A percentile compares a stretch with the other conserved stretches of the same genome.
Evolutionary conservation across 345 rosid genomes (phyloP).

Genomic region (Mallotus nudiflorus): DNA sequence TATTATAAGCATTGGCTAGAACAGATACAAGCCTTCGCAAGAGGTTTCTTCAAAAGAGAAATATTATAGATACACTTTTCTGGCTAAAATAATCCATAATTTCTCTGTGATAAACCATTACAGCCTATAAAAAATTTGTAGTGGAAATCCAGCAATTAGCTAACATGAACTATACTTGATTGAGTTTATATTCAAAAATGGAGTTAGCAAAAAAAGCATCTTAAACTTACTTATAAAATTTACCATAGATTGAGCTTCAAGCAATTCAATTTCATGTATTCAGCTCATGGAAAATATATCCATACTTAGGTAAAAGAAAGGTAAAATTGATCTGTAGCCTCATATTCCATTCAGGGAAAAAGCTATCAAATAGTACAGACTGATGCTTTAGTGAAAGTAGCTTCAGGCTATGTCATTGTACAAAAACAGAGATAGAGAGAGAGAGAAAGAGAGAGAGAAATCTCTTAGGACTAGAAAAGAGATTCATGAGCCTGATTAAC

Average conservation of each 20-base stretch:
- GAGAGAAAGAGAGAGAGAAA: background rate
- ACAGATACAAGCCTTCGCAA: slow-evolving; percentile 77
- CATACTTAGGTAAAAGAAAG: background rate
- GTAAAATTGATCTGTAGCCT: background rate
- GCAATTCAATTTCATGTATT: background rate
- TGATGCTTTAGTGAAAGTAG: background rate
- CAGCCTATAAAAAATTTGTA: slow-evolving; percentile 44
- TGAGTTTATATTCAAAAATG: background rate
- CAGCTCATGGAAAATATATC: background rate
- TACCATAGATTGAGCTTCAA: background rate
- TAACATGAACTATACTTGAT: background rate
- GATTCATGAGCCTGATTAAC: slow-evolving; percentile 68
- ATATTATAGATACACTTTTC: slow-evolving; percentile 59
- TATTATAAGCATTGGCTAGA: slow-evolving; percentile 75
- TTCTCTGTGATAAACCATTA: slow-evolving; percentile 57
- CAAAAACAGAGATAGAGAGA: no score
- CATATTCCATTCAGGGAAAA: background rate
- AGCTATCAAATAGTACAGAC: background rate
- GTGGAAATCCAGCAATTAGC: background rate
- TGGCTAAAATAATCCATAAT: slow-evolving; percentile 68
- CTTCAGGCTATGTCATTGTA: background rate
- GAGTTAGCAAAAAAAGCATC: background rate
- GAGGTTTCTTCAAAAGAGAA: slow-evolving; percentile 68
- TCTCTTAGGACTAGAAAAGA: background rate
- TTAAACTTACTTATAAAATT: background rate